Evolutionary conservation across 768 basidiomycete species (phyloP), one percentile per base, ranked within the genome.

Genomic region (Hydnomerulius pinastri): DNA sequence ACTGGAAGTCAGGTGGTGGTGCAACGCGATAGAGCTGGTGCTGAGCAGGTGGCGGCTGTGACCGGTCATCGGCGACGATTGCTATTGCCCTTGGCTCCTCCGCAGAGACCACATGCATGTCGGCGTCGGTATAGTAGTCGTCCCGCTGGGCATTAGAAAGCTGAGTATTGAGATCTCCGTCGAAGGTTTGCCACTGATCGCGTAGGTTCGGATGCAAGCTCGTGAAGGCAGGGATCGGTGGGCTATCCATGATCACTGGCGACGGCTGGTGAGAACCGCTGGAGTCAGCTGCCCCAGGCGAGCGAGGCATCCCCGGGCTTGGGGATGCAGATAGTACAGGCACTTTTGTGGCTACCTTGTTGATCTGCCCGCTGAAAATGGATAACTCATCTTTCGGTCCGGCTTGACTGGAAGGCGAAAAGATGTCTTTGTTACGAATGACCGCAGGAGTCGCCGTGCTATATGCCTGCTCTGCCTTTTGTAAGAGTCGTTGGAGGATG

Each of bases 291-390:
- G 56, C 30, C 64, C 27, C 11, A 4, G 30, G 37, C 15, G 43
- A 17, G 23, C n/a, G 32, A 35, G 24, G 46, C 10, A 23, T 4
- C 39, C 27, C 42, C 4, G 54, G 36, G 18, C 44, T 42, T 8
- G 51, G 59, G n/a, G 63, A 49, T 18, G 51, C 47, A 8, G 68
- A 58, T 13, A 60, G 46, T 6, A 62, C 57, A 5, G 71, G 49
- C 1, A 62, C 60, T 49, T 79, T 81, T 0, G 80, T 83, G 8
- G 73, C 70, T 20, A 89, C 71, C 0, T 80, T 86, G 52, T 86
- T 80, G 9, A 82, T 87, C 59, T 82, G 79, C n/a, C 88, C 88
- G 42, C 86, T 81, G 64, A 90, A 90, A 21, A 90, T 86, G 6
- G 81, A 79, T 20, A 90, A 68, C 59, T 89, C 87, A 61, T 90